A percentile compares a stretch with the other conserved stretches of the same genome.
phyloP scores from a whole-genome alignment of 768 basidiomycete species.

The Lentinula aciculospora region DNA sequence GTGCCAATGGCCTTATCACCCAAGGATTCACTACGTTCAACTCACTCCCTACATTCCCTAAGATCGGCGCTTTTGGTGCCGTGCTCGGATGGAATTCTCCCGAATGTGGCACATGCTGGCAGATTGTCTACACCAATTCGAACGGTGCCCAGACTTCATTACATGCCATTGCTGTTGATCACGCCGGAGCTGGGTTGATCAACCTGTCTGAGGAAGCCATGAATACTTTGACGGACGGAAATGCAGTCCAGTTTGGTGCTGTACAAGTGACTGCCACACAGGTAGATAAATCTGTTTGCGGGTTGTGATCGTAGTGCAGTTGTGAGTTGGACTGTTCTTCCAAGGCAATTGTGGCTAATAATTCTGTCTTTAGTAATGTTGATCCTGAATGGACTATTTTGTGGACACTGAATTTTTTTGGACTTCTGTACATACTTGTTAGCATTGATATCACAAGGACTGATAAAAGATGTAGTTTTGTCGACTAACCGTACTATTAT shows the following conservation, averaged over 20 bases:
- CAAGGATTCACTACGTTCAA: conserved; percentile 28
- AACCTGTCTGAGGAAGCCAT: conserved; percentile 12
- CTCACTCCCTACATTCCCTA: conserved; percentile 29
- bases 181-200: conserved; percentile 11
- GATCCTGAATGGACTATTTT: background rate
- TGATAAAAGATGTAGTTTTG: no score
- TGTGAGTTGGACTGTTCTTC: background rate
- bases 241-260: conserved; percentile 13
- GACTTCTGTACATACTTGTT: background rate
- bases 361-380: no score
- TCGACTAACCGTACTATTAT: no score
- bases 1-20: conserved; percentile 28
- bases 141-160: background rate
- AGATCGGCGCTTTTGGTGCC: conserved; percentile 33
- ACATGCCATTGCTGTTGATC: conserved; percentile 10
- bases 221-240: conserved; percentile 12
- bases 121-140: conserved; percentile 8
- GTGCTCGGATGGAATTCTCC: conserved; percentile 28
- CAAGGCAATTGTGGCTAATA: background rate
- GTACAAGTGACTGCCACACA: conserved; percentile 7
- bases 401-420: background rate
- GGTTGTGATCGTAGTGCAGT: background rate
- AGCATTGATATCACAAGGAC: no score
- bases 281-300: conserved; percentile 7
- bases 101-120: conserved; percentile 22